Evolutionary conservation across 768 basidiomycete species (phyloP).

Genomic region (Chalciporus sphaerocephalus): DNA sequence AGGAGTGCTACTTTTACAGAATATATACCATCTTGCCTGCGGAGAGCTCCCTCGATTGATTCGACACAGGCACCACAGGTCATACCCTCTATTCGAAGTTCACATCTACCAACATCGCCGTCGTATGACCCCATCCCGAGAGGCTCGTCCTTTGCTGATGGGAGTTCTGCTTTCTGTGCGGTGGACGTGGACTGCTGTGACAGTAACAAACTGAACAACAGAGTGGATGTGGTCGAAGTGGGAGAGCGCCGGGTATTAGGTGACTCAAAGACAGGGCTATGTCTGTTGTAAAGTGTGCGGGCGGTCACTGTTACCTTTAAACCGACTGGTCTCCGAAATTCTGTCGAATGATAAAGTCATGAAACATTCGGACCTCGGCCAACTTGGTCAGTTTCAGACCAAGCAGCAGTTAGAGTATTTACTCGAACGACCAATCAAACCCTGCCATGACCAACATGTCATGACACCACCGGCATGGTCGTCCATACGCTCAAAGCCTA

Average conservation of each 20-base stretch:
- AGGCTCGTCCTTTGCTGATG: constrained; percentile 18
- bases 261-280: not conserved
- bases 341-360: too few relatives aligned
- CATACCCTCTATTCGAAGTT: constrained; percentile 85
- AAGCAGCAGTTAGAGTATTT: too few relatives aligned
- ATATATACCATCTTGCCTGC: constrained; percentile 81
- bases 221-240: constrained; percentile 2
- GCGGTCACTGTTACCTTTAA: too few relatives aligned
- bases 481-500: too few relatives aligned
- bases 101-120: constrained; percentile 51
- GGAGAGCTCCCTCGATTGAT: constrained; percentile 82
- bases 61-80: constrained; percentile 87
- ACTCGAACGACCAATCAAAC: too few relatives aligned
- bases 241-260: not conserved
- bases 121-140: constrained; percentile 20
- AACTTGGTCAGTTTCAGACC: too few relatives aligned
- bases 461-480: too few relatives aligned
- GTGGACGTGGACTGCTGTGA: constrained; percentile 7
- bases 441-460: too few relatives aligned
- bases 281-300: not conserved
- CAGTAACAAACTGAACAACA: constrained; percentile 4
- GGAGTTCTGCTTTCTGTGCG: constrained; percentile 13
- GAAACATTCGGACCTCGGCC: too few relatives aligned
- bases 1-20: constrained; percentile 94
- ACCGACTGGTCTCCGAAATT: too few relatives aligned